phyloP scores from a whole-genome alignment of 2,329 filamentous ascomycete genomes.

The Cladorrhinum sp. region DNA sequence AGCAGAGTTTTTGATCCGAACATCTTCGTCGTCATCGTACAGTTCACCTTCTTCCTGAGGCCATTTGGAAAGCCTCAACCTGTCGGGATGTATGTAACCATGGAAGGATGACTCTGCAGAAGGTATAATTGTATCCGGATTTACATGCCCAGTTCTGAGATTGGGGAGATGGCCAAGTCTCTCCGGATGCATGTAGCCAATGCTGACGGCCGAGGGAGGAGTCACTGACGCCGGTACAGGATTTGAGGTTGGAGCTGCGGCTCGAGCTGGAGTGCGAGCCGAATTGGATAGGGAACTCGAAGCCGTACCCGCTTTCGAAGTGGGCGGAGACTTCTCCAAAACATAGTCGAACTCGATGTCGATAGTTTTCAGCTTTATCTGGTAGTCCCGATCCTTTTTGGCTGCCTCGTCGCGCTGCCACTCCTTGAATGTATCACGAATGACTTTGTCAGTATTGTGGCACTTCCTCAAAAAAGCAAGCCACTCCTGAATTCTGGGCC shows the following conservation, averaged over 20 bases:
- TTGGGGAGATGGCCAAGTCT: not conserved
- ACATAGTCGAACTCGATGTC: not conserved
- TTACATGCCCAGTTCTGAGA: not conserved
- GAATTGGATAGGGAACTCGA: not conserved
- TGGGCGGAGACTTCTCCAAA: not conserved
- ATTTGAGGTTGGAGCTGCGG: not conserved
- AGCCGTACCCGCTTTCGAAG: too few relatives aligned
- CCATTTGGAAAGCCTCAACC: slow-evolving; percentile 12
- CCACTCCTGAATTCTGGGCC: slow-evolving; percentile 13
- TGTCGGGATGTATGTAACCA: slow-evolving; percentile 23
- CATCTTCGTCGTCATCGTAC: not conserved
- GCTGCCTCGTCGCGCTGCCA: slow-evolving; percentile 12
- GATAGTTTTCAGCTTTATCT: not conserved
- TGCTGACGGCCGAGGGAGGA: not conserved
- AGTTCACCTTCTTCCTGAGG: not conserved
- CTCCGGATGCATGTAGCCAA: not conserved
- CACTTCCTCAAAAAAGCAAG: slow-evolving; percentile 18
- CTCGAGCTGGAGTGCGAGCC: too few relatives aligned
- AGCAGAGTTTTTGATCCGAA: not conserved
- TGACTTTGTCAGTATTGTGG: slow-evolving; percentile 15
- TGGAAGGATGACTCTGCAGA: not conserved
- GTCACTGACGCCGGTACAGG: not conserved
- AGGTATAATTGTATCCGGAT: not conserved
- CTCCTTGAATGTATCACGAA: slow-evolving; percentile 20
- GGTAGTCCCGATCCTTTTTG: not conserved